phyloP scores from a whole-genome alignment of 2,329 filamentous ascomycete species.

The Diplodia mutila region DNA sequence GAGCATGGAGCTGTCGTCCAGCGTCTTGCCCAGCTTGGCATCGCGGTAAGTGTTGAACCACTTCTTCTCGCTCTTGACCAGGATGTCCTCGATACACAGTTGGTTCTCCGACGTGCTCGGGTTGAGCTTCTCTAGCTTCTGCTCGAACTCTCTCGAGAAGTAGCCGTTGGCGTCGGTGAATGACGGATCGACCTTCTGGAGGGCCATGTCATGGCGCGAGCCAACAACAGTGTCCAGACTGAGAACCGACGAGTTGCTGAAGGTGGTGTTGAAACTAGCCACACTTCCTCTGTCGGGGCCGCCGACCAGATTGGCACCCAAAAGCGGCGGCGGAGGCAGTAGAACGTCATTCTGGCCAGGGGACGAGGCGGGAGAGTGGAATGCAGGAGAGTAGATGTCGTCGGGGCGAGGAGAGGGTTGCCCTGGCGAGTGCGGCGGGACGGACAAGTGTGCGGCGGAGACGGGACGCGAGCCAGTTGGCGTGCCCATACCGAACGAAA shows the following conservation, averaged over 20 bases:
- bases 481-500: conserved; percentile 25
- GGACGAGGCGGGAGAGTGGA: conserved; percentile 11
- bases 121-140: conserved; percentile 59
- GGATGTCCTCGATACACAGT: conserved; percentile 67
- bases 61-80: conserved; percentile 67
- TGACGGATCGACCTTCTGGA: conserved; percentile 69
- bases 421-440: conserved; percentile 2
- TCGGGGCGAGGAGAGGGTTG: conserved; percentile 11
- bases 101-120: conserved; percentile 41
- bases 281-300: conserved; percentile 15
- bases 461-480: conserved; percentile 26
- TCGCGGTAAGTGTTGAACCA: conserved; percentile 54
- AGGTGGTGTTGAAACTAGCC: conserved; percentile 2
- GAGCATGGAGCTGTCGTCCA: conserved; percentile 13
- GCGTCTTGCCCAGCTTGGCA: conserved; percentile 22
- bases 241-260: conserved; percentile 40
- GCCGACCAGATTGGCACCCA: background rate
- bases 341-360: background rate
- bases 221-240: conserved; percentile 62
- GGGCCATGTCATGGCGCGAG: conserved; percentile 52
- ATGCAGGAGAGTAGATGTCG: conserved; percentile 7
- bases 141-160: conserved; percentile 61
- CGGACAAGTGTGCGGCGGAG: conserved; percentile 1
- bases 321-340: conserved; percentile 11
- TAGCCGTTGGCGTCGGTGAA: conserved; percentile 68